Evolutionary conservation across 2,329 filamentous ascomycete genomes (phyloP).

Genomic region (Aspergillus jensenii): DNA sequence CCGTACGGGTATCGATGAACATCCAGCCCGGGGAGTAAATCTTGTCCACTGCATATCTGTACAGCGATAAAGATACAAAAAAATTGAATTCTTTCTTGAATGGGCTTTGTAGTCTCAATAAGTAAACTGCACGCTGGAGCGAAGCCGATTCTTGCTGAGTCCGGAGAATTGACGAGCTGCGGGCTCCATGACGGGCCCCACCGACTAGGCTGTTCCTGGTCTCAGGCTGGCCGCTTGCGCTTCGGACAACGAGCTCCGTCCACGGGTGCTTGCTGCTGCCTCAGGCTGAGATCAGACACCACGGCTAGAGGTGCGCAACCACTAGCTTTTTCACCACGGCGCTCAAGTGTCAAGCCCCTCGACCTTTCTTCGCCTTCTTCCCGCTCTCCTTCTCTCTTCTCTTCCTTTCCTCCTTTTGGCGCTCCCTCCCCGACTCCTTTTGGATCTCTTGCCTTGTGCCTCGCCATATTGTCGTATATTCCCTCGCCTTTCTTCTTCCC

Average conservation of each 20-base stretch:
- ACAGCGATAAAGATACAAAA: not conserved
- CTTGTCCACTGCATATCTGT: not conserved
- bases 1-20: not conserved
- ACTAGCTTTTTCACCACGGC: constrained; percentile 34
- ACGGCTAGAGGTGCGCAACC: constrained; percentile 31
- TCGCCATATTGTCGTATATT: constrained; percentile 10
- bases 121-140: too few relatives aligned
- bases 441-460: constrained; percentile 11
- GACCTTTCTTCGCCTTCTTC: constrained; percentile 21
- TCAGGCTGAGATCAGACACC: not conserved
- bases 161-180: constrained; percentile 30
- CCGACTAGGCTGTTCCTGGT: constrained; percentile 30
- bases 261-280: constrained; percentile 7
- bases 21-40: not conserved
- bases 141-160: not conserved
- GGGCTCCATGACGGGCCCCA: constrained; percentile 26
- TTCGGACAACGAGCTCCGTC: not conserved
- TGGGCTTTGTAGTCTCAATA: too few relatives aligned
- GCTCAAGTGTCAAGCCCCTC: constrained; percentile 31
- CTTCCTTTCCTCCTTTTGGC: constrained; percentile 14
- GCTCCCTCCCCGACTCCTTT: constrained; percentile 11
- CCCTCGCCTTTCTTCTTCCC: constrained; percentile 11
- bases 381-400: constrained; percentile 14
- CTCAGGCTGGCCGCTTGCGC: constrained; percentile 27
- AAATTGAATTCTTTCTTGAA: not conserved